A percentile compares a stretch with the other conserved stretches of the same genome.
Evolutionary conservation across 2,329 filamentous ascomycete species (phyloP).

Genomic region (Lasiodiplodia theobromae): DNA sequence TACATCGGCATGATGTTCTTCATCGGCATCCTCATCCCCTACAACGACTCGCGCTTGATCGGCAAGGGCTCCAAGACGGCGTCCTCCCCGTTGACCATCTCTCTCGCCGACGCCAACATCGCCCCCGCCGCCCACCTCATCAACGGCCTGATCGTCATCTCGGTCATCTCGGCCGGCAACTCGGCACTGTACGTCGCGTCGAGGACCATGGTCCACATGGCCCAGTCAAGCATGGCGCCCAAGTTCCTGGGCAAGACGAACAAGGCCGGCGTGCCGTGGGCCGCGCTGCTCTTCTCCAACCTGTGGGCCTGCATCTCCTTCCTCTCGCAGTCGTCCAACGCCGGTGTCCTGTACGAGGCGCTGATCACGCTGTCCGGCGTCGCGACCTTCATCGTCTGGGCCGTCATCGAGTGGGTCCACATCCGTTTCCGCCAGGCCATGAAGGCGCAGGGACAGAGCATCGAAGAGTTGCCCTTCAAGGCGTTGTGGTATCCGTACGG

Average conservation of each 20-base stretch:
- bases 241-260: slow-evolving; percentile 32
- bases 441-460: slow-evolving; percentile 45
- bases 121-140: slow-evolving; percentile 48
- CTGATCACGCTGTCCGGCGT: slow-evolving; percentile 37
- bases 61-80: slow-evolving; percentile 54
- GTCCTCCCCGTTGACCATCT: slow-evolving; percentile 65
- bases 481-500: slow-evolving; percentile 33
- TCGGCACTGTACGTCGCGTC: slow-evolving; percentile 34
- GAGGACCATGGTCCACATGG: slow-evolving; percentile 34
- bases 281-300: slow-evolving; percentile 46
- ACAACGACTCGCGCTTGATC: slow-evolving; percentile 57
- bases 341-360: slow-evolving; percentile 32
- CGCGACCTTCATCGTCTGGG: slow-evolving; percentile 50
- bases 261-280: slow-evolving; percentile 34
- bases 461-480: slow-evolving; percentile 35
- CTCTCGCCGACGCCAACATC: slow-evolving; percentile 53
- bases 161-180: slow-evolving; percentile 34
- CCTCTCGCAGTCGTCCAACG: slow-evolving; percentile 37
- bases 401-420: slow-evolving; percentile 50
- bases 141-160: slow-evolving; percentile 36
- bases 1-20: slow-evolving; percentile 58
- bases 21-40: slow-evolving; percentile 65
- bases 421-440: slow-evolving; percentile 52
- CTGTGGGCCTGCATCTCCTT: slow-evolving; percentile 47
- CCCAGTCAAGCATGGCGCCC: slow-evolving; percentile 32